Evolutionary conservation across 108 stramenopile species (phyloP).

Genomic region (Cyclotella sp.): DNA sequence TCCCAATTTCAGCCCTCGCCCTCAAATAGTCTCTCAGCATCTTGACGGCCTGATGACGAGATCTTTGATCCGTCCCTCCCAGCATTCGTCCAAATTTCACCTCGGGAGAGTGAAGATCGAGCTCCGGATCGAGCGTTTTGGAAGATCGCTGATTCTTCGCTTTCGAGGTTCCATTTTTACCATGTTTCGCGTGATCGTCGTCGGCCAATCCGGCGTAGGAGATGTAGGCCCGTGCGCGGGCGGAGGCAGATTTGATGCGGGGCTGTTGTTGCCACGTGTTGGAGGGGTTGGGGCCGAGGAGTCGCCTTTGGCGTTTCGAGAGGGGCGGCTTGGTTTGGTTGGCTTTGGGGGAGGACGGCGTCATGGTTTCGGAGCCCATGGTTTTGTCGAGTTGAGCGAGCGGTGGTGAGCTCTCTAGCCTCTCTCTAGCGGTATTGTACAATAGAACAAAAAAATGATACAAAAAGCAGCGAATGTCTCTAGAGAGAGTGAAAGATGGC

Average conservation of each 20-base stretch:
- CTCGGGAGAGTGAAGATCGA: conserved; percentile 78
- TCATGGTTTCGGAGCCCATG: conserved; percentile 34
- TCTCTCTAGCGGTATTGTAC: too few species aligned
- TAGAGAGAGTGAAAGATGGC: too few species aligned
- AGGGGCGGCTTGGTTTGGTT: conserved; percentile 24
- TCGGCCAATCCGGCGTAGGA: conserved; percentile 72
- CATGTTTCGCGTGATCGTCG: conserved; percentile 6
- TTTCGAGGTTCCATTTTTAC: not conserved
- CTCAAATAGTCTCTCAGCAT: conserved; percentile 71
- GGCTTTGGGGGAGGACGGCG: not conserved
- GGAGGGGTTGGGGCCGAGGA: conserved; percentile 69
- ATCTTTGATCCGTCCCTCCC: conserved; percentile 75
- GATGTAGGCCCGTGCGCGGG: conserved; percentile 75
- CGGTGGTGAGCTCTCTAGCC: too few species aligned
- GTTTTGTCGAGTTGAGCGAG: not conserved
- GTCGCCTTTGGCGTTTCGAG: conserved; percentile 78
- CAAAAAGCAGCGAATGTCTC: too few species aligned
- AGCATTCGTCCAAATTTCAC: conserved; percentile 80
- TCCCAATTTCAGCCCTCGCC: conserved; percentile 61
- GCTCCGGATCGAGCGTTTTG: conserved; percentile 59
- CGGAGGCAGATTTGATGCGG: conserved; percentile 75
- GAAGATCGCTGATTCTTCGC: not conserved
- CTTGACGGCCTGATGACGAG: conserved; percentile 76
- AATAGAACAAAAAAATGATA: too few species aligned
- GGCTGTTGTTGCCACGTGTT: conserved; percentile 89